Base-by-base conservation (phyloP, 2,329 filamentous ascomycete genomes). In the Trichoderma breve region DNA sequence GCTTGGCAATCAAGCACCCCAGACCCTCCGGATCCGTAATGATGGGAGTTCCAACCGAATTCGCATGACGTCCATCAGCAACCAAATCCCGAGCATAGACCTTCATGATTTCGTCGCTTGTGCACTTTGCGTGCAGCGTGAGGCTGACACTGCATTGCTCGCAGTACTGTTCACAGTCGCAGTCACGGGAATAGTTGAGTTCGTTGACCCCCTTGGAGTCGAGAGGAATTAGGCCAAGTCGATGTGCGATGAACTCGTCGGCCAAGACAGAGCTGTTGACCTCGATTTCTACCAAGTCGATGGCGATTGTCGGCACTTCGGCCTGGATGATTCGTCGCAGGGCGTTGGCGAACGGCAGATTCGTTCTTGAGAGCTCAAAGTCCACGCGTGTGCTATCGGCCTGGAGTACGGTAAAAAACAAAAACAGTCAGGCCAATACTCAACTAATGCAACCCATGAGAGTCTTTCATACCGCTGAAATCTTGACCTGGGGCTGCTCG, bases 131-230 rank as follows among this genome's bases (percentile, higher is more conserved):
- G 79, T 97, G 91, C 51, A 99, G 87, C 4, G 89, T 91, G 32
- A 99, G 88, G 28, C 90, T 92, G 65, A 98, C 93, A 76, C 92
- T 93, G 86, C 96, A 99, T 77, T 92, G 89, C 75, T 97, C 93
- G 85, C 96, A 99, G 84, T 95, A 94, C 78, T 95, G 92, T 77
- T 98, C 95, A 86, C 96, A 99, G 79, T 97, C 94, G 85, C 96
- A 99, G 83, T 98, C 95, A 79, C 95, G 92, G 63, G 93, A 92
- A 84, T 97, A 97, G 74, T 92, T 87, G 74, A 98, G 88, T 77
- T 92, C 88, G 75, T 95, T 93, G 77, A 95, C 91, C 79, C 93
- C 92, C 78, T 93, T 93, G 72, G 93, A 93, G 80, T 92, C 91
- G 62, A 99, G 89, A 1, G 96, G 96, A 71, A 98, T 90, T 61